phyloP scores from a whole-genome alignment of 2,329 filamentous ascomycete species.

The Furcasterigmium furcatum region DNA sequence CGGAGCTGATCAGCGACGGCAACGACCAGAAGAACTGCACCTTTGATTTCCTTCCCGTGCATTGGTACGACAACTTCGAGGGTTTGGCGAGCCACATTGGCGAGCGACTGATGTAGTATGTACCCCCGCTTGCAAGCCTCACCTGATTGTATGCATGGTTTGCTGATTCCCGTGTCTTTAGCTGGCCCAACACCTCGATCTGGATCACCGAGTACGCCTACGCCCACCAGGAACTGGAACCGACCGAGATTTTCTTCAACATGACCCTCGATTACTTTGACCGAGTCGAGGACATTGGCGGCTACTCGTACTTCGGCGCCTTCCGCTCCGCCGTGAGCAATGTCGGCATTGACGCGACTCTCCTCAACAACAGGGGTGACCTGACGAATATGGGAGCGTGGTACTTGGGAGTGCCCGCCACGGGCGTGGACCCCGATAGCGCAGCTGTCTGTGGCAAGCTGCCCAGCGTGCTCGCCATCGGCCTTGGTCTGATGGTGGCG shows the following conservation, averaged over 20 bases:
- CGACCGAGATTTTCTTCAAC: slow-evolving; percentile 67
- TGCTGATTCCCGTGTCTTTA: slow-evolving; percentile 18
- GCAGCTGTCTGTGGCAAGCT: slow-evolving; percentile 1
- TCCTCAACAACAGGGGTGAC: slow-evolving; percentile 64
- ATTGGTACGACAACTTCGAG: slow-evolving; percentile 69
- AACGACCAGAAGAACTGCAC: slow-evolving; percentile 48
- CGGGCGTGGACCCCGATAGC: slow-evolving; percentile 34
- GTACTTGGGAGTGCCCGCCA: slow-evolving; percentile 63
- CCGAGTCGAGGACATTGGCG: slow-evolving; percentile 55
- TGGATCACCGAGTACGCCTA: slow-evolving; percentile 80
- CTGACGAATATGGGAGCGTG: slow-evolving; percentile 74
- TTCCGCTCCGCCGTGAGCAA: slow-evolving; percentile 70
- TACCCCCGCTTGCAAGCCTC: neutral
- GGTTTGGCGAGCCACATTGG: slow-evolving; percentile 66
- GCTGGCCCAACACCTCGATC: slow-evolving; percentile 59
- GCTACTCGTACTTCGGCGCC: slow-evolving; percentile 74
- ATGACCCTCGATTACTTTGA: slow-evolving; percentile 65
- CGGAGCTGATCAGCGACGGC: slow-evolving; percentile 48
- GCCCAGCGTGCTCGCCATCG: slow-evolving; percentile 5
- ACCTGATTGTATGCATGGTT: too few relatives aligned
- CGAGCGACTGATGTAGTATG: slow-evolving; percentile 45
- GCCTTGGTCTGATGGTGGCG: neutral
- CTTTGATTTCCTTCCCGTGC: slow-evolving; percentile 60
- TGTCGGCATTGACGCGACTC: slow-evolving; percentile 68
- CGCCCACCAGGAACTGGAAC: slow-evolving; percentile 49